Base-by-base conservation (phyloP, 352 stramenopile species). In the Saprolegnia parasitica region DNA sequence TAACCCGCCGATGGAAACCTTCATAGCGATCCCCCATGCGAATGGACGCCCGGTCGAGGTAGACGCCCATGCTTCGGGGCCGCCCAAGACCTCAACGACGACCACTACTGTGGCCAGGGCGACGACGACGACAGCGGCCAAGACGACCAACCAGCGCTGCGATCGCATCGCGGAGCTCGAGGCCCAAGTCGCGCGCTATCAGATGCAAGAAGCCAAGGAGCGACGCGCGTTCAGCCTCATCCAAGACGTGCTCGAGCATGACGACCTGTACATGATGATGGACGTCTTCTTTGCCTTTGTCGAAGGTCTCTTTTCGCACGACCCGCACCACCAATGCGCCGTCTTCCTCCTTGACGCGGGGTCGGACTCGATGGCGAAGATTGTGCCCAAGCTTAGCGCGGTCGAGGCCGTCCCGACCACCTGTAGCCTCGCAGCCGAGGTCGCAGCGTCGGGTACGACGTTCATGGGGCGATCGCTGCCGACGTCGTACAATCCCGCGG, bases 301-400 rank as follows among this genome's bases (percentile, higher is more conserved):
- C 6, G 42, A 32, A 20, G n/a, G 29, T n/a, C 39, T 70, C 26
- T 46, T 70, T 40, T 35, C 39, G 15, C 52, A n/a, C 11, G 52
- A 60, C 35, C 24, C 11, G 20, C 3, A 1, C 13, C 35, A 60
- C 35, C 52, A 9, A 3, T 81, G 81, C 16, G 83, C 82, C 5
- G 78, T 93, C 35, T 93, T 91, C 65, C 68, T 95, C 26, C 76
- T 93, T 16, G 86, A 95, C 55, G 77, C 85, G 66, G 89, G 81
- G 68, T 81, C 81, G 8, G 83, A 88, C 56, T 82, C 76, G 40
- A 90, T 93, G 78, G 90, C 84, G n/a, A 82, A 83, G 20, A 83
- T 95, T 52, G 78, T 77, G 26, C 78, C 80, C 24, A 77, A 76
- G 23, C 56, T 80, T 16, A 74, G 73, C 21, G 83, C 81, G 0